Conservation (phyloP, 345 rosid genomes). For the Balakata baccata region DNA sequence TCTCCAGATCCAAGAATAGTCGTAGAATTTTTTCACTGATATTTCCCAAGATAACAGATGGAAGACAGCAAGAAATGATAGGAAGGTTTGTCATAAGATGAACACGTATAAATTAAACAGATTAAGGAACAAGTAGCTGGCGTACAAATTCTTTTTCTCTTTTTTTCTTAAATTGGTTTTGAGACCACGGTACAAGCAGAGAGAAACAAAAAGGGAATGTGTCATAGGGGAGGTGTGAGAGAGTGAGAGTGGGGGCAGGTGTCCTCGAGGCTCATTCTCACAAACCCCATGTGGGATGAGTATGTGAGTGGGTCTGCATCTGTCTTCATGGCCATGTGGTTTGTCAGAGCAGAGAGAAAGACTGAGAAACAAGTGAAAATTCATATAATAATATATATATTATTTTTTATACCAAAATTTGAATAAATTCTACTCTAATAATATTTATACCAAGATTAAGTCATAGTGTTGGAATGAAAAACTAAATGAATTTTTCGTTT, state of each 20-base stretch:
- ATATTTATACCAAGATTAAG: too few species aligned
- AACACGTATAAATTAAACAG: slow-evolving; percentile 9
- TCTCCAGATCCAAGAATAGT: slow-evolving; percentile 53
- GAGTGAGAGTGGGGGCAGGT: slow-evolving; percentile 35
- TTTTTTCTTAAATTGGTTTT: too few species aligned
- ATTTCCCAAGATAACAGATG: slow-evolving; percentile 30
- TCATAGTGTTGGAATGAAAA: too few species aligned
- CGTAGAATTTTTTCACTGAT: neutral
- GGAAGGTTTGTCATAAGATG: slow-evolving; percentile 28
- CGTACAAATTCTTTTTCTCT: neutral
- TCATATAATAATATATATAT: too few species aligned
- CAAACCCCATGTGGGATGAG: slow-evolving; percentile 57
- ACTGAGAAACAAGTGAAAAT: too few species aligned
- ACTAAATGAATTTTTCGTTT: too few species aligned
- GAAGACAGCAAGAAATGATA: slow-evolving; percentile 34
- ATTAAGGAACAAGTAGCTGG: slow-evolving; percentile 20
- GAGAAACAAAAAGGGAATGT: slow-evolving; percentile 13
- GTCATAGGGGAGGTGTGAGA: neutral
- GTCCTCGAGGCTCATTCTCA: slow-evolving; percentile 34
- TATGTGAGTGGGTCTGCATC: slow-evolving; percentile 52
- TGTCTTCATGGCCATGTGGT: slow-evolving; percentile 65
- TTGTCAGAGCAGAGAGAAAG: slow-evolving; percentile 30
- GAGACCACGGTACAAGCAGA: neutral
- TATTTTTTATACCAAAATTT: too few species aligned
- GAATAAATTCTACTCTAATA: too few species aligned